Conservation (phyloP, 192 early-diverging fungal species). For the Backusella westeae region DNA sequence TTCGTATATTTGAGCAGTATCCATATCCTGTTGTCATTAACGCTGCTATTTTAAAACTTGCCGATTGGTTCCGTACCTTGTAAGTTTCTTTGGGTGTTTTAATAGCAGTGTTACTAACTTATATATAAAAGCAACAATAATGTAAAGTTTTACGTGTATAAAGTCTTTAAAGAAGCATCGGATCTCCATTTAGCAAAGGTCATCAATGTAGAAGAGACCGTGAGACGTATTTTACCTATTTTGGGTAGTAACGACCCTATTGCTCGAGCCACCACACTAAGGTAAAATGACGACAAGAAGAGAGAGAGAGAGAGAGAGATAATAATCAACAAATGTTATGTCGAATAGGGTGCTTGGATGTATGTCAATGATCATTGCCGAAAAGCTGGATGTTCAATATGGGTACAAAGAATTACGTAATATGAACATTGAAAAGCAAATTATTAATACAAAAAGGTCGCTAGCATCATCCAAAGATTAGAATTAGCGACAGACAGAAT, state of each 20-base stretch:
- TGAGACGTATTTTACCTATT: constrained; percentile 40
- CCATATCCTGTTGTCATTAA: constrained; percentile 47
- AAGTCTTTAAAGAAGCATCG: constrained; percentile 37
- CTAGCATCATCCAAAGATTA: constrained; percentile 40
- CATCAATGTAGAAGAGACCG: constrained; percentile 45
- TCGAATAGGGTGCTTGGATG: constrained; percentile 40
- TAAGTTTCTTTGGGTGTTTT: neutral
- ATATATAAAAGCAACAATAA: constrained; percentile 38
- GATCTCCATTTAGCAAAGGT: constrained; percentile 41
- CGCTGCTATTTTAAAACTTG: constrained; percentile 46
- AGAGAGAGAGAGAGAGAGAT: neutral
- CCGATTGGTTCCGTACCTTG: constrained; percentile 47
- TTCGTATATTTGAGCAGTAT: constrained; percentile 44
- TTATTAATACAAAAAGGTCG: neutral
- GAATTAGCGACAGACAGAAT: constrained; percentile 42
- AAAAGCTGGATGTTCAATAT: constrained; percentile 46
- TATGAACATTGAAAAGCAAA: too few relatives aligned
- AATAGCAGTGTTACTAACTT: neutral
- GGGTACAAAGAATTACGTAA: constrained; percentile 25
- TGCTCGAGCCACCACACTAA: constrained; percentile 45
- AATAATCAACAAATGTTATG: neutral
- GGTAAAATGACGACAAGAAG: constrained; percentile 22
- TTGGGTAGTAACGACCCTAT: constrained; percentile 44
- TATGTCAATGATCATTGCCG: constrained; percentile 42
- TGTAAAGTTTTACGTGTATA: constrained; percentile 45